Base-by-base conservation (phyloP, 2,329 filamentous ascomycete species). In the Huntiella decipiens region DNA sequence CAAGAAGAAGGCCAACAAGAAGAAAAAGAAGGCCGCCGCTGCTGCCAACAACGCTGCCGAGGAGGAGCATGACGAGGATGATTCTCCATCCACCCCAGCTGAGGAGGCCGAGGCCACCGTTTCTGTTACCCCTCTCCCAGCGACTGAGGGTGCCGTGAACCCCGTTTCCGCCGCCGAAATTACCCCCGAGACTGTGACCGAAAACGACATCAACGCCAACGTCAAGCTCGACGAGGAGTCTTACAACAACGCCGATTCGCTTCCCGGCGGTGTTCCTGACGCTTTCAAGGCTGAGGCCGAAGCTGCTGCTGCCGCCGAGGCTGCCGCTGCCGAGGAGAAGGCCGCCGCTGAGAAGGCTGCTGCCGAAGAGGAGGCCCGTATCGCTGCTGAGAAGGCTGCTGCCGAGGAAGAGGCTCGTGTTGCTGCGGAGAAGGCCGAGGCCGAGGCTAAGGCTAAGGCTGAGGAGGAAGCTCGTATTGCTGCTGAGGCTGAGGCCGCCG, bases 211-310 rank as follows among this genome's bases (percentile, higher is more conserved):
- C 54, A 79, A 83, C 58, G 66, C 66, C 50, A 79, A 85, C 43
- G 72, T 94, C 56, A 74, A 78, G 56, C 72, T 83, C 15, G 87
- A 95, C 59, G 73, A 85, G 60, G 82, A 77, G 54, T 88, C 84
- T 1, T 96, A 95, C 61, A 80, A 92, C 60, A 82, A 82, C 61
- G 77, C 78, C 52, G 81, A 81, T 56, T 71, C 77, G 48, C 61
- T 77, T 37, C 67, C 70, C 43, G 71, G 70, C 53, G 55, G 65
- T 38, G 63, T 67, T 5, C 73, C 79, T n/a, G 81, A 84, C 57
- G 79, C 82, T 8, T 77, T 77, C 53, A 77, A 70, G 34, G 66
- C 75, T 82, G 54, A 86, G 86, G 71, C 73, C 71, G 48, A 22
- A 12, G 34, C 32, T n/a, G 44, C 45, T 8, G 42, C 5, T 85